These are phyloP conservation scores for Endocarpon pusillum DNA, from an alignment of 495 filamentous ascomycete genomes.

Conservation along the genomic window DNA sequence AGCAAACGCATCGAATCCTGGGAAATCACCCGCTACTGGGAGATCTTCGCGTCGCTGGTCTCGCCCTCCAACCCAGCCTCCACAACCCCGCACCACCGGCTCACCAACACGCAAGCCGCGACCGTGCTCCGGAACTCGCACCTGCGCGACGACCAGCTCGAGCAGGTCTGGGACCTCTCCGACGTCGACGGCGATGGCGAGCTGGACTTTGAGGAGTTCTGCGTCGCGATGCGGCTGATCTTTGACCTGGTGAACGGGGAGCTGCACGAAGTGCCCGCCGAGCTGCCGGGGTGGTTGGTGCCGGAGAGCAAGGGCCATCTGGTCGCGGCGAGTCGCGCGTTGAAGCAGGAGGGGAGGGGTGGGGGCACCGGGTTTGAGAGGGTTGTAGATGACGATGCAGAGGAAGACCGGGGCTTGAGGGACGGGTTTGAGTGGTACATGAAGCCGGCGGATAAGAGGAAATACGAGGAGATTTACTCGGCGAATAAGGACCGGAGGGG, in stretches of 20 bases:
- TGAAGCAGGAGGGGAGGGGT: no score
- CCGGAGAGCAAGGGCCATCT: constrained; percentile 94
- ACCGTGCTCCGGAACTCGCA: constrained; percentile 91
- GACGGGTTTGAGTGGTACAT: constrained; percentile 99
- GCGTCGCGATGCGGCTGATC: constrained; percentile 92
- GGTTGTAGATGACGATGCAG: constrained; percentile 50
- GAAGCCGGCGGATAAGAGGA: constrained; percentile 71
- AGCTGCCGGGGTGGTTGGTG: constrained; percentile 86
- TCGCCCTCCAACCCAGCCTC: no score
- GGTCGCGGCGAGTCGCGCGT: constrained; percentile 71
- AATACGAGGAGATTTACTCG: constrained; percentile 91
- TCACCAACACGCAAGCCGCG: constrained; percentile 83
- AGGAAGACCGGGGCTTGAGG: constrained; percentile 67
- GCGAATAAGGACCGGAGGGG: constrained; percentile 74
- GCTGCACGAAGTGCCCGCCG: constrained; percentile 62
- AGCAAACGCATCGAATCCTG: constrained; percentile 93
- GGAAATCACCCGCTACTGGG: constrained; percentile 98
- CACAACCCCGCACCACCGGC: constrained; percentile 59
- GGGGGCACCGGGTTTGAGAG: constrained; percentile 65
- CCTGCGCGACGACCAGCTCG: constrained; percentile 83
- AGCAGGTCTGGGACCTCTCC: constrained; percentile 91
- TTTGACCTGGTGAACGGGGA: constrained; percentile 92
- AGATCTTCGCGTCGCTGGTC: constrained; percentile 86
- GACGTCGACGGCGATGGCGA: constrained; percentile 95
- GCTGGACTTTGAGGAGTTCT: constrained; percentile 98